phyloP scores from a whole-genome alignment of 768 basidiomycete genomes.

The Phaeotremella skinneri region DNA sequence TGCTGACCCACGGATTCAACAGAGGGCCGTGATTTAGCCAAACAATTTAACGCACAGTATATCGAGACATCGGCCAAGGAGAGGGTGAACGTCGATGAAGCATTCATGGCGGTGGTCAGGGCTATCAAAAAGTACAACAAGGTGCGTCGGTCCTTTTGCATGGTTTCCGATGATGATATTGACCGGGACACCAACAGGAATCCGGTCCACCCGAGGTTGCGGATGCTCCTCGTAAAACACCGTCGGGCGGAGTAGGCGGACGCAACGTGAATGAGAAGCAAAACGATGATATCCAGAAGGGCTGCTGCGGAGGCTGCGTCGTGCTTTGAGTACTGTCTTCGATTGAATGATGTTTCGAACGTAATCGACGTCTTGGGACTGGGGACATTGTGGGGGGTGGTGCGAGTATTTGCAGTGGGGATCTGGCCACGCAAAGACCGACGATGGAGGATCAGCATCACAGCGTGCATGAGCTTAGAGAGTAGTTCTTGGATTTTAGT shows the following conservation, averaged over 20 bases:
- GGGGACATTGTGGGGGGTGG: no score
- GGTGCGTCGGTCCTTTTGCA: slow-evolving; percentile 54
- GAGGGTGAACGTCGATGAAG: slow-evolving; percentile 94
- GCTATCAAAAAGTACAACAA: slow-evolving; percentile 93
- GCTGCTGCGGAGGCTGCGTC: slow-evolving; percentile 52
- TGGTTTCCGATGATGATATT: neutral
- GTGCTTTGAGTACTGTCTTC: slow-evolving; percentile 29
- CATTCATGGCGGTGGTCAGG: slow-evolving; percentile 86
- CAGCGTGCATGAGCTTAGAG: neutral
- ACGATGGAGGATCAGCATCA: no score
- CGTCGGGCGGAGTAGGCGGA: slow-evolving; percentile 38
- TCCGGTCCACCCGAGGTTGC: slow-evolving; percentile 41
- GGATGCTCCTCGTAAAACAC: slow-evolving; percentile 25
- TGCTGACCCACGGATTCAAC: slow-evolving; percentile 8
- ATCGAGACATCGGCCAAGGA: slow-evolving; percentile 96
- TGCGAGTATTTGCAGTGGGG: no score
- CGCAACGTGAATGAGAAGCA: slow-evolving; percentile 27
- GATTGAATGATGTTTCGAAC: neutral
- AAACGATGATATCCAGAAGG: slow-evolving; percentile 46
- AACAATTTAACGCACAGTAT: slow-evolving; percentile 89
- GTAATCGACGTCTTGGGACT: no score
- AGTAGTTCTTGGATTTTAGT: neutral
- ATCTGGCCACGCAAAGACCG: no score
- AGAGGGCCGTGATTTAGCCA: slow-evolving; percentile 98
- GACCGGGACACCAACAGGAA: slow-evolving; percentile 27